Evolutionary conservation across 2,329 filamentous ascomycete genomes (phyloP), one percentile per base, ranked within the genome.

Genomic region (Microcera coccophila): DNA sequence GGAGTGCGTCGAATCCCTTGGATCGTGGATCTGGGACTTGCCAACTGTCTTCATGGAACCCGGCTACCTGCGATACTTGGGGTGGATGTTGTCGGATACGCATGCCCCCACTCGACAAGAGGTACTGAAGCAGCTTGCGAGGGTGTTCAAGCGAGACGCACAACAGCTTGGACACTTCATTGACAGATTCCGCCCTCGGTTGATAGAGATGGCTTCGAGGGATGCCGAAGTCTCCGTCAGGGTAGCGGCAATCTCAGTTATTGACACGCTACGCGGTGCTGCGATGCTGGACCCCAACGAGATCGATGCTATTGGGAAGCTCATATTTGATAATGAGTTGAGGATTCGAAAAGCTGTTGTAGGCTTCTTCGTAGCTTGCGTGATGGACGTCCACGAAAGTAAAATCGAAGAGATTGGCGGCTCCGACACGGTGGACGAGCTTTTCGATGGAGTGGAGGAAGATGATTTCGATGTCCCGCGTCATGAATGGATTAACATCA

Each of bases 71-170:
- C 84, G 93, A 47, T 98, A 98, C 59, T 74, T 98, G 5, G 93
- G 93, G 39, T 98, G 93, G 93, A 84, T 95, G 60, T 75, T 98
- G 21, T 95, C 90, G 4, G 93, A 98, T 62, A 77, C 82, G 3
- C 76, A 83, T 47, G 74, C 83, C 1, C 70, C 81, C 8, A 90
- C 88, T 17, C 81, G 93, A 41, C 77, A 84, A n/a, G 90, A 95
- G 63, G 89, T 94, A 3, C 69, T 98, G 32, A 87, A 83, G 58
- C 90, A 97, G 63, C 74, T 98, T 12, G 75, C 80, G 17, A 82
- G 79, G 44, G 76, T 98, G 4, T 91, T 94, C 67, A 84, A 82
- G 58, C 82, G 87, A 45, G 83, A 87, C 52, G 82, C 90, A 40
- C 89, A 89, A 61, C 80, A 94, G 51, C 72, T 98, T 39, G 86